These are phyloP conservation scores for Yamadazyma kanchanaburiensis DNA, from an alignment of 1,139 yeast genomes.

Conservation along the genomic window DNA sequence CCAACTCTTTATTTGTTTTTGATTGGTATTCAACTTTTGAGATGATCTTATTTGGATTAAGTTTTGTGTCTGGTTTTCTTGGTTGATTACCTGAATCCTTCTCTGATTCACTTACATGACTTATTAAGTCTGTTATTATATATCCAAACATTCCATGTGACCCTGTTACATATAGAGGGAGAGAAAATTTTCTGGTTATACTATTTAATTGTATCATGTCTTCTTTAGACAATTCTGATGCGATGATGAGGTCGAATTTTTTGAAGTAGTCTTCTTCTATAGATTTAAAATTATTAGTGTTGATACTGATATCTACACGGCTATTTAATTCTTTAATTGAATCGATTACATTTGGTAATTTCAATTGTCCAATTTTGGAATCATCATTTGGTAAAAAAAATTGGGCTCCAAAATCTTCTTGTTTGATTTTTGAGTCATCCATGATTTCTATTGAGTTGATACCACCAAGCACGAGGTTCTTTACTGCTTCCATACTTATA, in stretches of 20 bases:
- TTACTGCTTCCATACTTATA: constrained; percentile 74
- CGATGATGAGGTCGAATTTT: constrained; percentile 71
- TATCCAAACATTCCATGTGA: constrained; percentile 82
- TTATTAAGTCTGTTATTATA: constrained; percentile 72
- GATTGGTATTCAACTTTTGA: constrained; percentile 35
- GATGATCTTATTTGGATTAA: constrained; percentile 52
- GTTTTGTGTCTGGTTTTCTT: constrained; percentile 40
- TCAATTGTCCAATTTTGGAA: constrained; percentile 42
- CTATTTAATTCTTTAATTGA: constrained; percentile 73
- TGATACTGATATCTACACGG: constrained; percentile 56
- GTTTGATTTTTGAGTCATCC: constrained; percentile 55
- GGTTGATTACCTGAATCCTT: constrained; percentile 49
- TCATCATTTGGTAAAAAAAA: constrained; percentile 67
- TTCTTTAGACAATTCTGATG: constrained; percentile 55
- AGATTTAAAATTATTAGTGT: constrained; percentile 24
- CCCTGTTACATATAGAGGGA: constrained; percentile 69
- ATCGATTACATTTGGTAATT: constrained; percentile 52
- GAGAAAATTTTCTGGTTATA: constrained; percentile 49
- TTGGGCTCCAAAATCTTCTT: constrained; percentile 71
- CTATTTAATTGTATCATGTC: constrained; percentile 47
- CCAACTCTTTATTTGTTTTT: constrained; percentile 42
- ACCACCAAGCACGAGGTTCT: constrained; percentile 87
- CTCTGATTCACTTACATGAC: constrained; percentile 48
- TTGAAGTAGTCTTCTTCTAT: constrained; percentile 43
- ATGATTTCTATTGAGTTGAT: constrained; percentile 71